Evolutionary conservation across 2,329 filamentous ascomycete genomes (phyloP).

Genomic region (Endocalyx cinctus): DNA sequence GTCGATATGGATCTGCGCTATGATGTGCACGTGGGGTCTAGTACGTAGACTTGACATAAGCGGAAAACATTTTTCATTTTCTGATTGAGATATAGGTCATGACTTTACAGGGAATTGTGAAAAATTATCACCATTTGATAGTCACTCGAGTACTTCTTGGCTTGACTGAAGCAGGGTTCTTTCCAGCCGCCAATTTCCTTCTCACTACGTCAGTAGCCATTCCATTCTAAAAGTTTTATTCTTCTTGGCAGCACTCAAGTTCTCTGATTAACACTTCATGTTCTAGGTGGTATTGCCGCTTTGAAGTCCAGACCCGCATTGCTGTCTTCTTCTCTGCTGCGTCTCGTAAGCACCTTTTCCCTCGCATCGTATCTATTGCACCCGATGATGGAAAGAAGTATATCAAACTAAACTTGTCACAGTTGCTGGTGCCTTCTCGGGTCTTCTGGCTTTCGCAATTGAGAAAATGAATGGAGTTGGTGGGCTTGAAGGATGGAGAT

Average conservation of each 20-base stretch:
- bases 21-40: slow-evolving; percentile 32
- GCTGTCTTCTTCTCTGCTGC: slow-evolving; percentile 33
- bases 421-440: slow-evolving; percentile 41
- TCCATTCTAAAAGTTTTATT: no score
- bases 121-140: no score
- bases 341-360: no score
- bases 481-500: slow-evolving; percentile 41
- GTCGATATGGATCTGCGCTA: slow-evolving; percentile 36
- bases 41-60: slow-evolving; percentile 33
- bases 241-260: no score
- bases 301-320: slow-evolving; percentile 25
- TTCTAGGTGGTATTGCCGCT: slow-evolving; percentile 28
- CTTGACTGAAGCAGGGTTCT: slow-evolving; percentile 30
- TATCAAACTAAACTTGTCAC: no score
- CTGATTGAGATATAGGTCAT: slow-evolving; percentile 37
- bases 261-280: no score
- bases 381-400: no score
- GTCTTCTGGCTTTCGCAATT: slow-evolving; percentile 40
- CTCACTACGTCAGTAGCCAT: no score
- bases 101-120: slow-evolving; percentile 35
- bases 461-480: slow-evolving; percentile 41
- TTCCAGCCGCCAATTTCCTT: slow-evolving; percentile 29
- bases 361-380: no score
- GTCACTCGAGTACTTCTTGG: no score
- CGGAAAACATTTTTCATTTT: slow-evolving; percentile 34